Percentiles rank a stretch among this genome's conserved stretches.
Evolutionary conservation across 192 early-diverging fungal species (phyloP).

Genomic region (Backusella psychrophila): DNA sequence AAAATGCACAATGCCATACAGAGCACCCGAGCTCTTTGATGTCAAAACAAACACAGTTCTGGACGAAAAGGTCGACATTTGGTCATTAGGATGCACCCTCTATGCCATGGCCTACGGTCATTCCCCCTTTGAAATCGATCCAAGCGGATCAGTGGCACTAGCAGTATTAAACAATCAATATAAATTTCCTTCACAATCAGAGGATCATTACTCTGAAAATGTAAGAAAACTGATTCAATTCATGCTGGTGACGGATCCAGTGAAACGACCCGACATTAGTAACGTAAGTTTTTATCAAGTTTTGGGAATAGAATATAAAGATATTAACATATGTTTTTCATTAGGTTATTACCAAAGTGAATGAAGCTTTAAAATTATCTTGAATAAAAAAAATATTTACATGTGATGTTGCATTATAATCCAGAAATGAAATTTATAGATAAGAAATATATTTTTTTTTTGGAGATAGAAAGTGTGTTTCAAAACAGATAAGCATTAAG

Average conservation of each 20-base stretch:
- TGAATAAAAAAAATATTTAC: background rate
- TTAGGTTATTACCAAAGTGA: background rate
- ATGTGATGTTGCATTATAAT: background rate
- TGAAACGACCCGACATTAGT: slow-evolving; percentile 54
- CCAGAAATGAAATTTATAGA: background rate
- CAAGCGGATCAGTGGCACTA: slow-evolving; percentile 66
- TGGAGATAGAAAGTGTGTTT: background rate
- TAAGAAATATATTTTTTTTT: background rate
- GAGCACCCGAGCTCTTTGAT: slow-evolving; percentile 79
- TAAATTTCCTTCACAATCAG: slow-evolving; percentile 41
- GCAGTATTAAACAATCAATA: slow-evolving; percentile 67
- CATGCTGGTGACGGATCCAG: slow-evolving; percentile 62
- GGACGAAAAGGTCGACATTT: slow-evolving; percentile 72
- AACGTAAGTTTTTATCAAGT: slow-evolving; percentile 8
- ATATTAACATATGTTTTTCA: too few relatives aligned
- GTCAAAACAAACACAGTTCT: slow-evolving; percentile 57
- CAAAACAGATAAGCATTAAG: background rate
- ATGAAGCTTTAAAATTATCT: background rate
- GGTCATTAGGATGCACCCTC: slow-evolving; percentile 69
- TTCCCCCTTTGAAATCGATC: slow-evolving; percentile 70
- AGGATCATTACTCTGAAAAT: slow-evolving; percentile 49
- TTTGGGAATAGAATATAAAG: too few relatives aligned
- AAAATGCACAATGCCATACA: slow-evolving; percentile 69
- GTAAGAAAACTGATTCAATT: slow-evolving; percentile 53
- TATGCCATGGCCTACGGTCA: slow-evolving; percentile 69